A percentile compares a stretch with the other conserved stretches of the same genome.
Evolutionary conservation across 2,329 filamentous ascomycete genomes (phyloP).

Genomic region (Fusarium clavum): DNA sequence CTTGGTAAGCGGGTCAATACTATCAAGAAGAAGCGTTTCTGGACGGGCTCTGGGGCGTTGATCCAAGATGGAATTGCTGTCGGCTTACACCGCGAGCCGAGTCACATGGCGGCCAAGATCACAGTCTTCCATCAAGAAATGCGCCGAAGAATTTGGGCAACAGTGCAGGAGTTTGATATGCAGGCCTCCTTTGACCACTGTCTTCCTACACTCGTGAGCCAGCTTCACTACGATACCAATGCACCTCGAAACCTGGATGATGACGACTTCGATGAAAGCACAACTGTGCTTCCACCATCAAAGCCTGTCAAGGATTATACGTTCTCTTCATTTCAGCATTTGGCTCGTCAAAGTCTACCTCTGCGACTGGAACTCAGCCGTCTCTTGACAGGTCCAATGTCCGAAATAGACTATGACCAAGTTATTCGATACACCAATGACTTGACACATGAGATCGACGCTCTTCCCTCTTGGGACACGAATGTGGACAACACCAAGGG

Average conservation of each 20-base stretch:
- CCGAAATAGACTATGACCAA: slow-evolving; percentile 70
- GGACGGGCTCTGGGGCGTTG: slow-evolving; percentile 67
- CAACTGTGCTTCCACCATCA: slow-evolving; percentile 62
- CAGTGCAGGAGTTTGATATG: slow-evolving; percentile 71
- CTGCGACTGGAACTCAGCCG: slow-evolving; percentile 68
- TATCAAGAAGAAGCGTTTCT: slow-evolving; percentile 73
- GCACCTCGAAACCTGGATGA: slow-evolving; percentile 69
- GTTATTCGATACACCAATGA: slow-evolving; percentile 71
- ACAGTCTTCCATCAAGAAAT: slow-evolving; percentile 72
- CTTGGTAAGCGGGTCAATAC: slow-evolving; percentile 71
- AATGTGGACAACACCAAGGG: slow-evolving; percentile 52
- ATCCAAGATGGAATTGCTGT: slow-evolving; percentile 69
- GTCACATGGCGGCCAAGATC: slow-evolving; percentile 65
- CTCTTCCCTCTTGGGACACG: slow-evolving; percentile 66
- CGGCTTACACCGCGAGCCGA: slow-evolving; percentile 69
- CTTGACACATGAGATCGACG: slow-evolving; percentile 70
- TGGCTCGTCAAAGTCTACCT: slow-evolving; percentile 66
- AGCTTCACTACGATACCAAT: slow-evolving; percentile 66
- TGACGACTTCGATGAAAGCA: slow-evolving; percentile 67
- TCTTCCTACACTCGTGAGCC: slow-evolving; percentile 67
- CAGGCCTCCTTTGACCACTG: slow-evolving; percentile 72
- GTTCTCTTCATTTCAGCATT: slow-evolving; percentile 68
- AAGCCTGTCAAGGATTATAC: slow-evolving; percentile 66
- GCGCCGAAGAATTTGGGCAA: slow-evolving; percentile 70
- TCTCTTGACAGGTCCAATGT: slow-evolving; percentile 65